Conservation (phyloP, 2,329 filamentous ascomycete genomes). For the Graphiopsis chlorocephala region DNA sequence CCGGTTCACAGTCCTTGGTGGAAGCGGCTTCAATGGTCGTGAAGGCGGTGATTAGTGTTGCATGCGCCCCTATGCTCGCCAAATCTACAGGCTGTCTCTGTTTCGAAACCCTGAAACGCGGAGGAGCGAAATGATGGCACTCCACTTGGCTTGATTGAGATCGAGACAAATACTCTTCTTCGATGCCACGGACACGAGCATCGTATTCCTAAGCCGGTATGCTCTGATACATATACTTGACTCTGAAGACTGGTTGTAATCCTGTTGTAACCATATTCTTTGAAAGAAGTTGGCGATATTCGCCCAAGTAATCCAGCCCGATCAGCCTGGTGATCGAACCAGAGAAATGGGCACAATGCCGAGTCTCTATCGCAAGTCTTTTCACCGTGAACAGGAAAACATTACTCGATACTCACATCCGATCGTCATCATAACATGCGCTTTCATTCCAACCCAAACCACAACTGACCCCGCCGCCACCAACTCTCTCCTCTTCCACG, state of each 20-base stretch:
- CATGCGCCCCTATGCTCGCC: slow-evolving; percentile 11
- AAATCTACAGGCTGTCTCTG: not conserved
- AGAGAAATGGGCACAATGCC: not conserved
- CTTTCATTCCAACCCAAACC: not conserved
- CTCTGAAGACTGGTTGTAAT: not conserved
- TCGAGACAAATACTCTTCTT: not conserved
- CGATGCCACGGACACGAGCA: not conserved
- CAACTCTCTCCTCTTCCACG: not conserved
- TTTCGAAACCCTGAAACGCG: slow-evolving; percentile 10
- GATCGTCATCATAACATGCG: not conserved
- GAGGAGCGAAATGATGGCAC: not conserved
- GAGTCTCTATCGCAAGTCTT: not conserved
- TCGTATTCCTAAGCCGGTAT: not conserved
- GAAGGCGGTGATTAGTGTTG: not conserved
- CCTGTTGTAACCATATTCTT: not conserved
- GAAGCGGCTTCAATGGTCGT: not conserved
- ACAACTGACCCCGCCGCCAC: not conserved
- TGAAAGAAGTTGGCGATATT: not conserved
- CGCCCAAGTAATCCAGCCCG: not conserved
- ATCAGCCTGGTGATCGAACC: not conserved
- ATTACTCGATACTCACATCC: not conserved
- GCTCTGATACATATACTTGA: not conserved
- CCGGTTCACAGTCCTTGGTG: not conserved
- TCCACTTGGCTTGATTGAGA: not conserved
- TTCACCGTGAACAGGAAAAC: not conserved